phyloP scores from a whole-genome alignment of 176 grass and related monocot genomes.

The Bothriochloa decipiens region DNA sequence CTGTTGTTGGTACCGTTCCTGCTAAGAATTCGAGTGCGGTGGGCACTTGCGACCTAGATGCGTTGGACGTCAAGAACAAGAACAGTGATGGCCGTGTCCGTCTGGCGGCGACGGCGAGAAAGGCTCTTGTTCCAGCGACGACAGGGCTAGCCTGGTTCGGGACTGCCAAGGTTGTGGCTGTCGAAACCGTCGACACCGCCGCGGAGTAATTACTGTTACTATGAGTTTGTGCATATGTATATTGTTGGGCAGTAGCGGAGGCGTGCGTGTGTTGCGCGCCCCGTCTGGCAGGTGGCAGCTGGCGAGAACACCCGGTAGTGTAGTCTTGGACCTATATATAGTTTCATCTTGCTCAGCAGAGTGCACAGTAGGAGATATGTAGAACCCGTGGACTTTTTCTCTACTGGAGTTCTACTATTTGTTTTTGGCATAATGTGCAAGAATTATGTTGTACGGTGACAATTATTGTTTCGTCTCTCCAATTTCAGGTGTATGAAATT shows the following conservation, averaged over 20 bases:
- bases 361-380: not conserved
- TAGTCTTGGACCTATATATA: not conserved
- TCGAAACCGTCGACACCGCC: not conserved
- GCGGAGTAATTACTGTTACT: slow-evolving; percentile 2
- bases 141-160: slow-evolving; percentile 35
- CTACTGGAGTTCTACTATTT: not conserved
- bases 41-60: not conserved
- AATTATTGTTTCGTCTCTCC: not conserved
- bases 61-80: not conserved
- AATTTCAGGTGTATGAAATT: no score
- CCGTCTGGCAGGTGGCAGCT: not conserved
- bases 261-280: slow-evolving; percentile 6
- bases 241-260: not conserved
- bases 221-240: not conserved
- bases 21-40: not conserved
- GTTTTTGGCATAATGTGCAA: not conserved
- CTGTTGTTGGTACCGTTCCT: not conserved
- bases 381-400: not conserved
- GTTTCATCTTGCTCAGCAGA: not conserved
- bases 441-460: not conserved
- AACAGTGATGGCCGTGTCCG: not conserved
- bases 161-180: slow-evolving; percentile 36
- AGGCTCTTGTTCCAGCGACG: slow-evolving; percentile 26
- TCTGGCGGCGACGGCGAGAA: not conserved
- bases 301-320: not conserved